These are phyloP conservation scores for Xanthoconium stramineum DNA, from an alignment of 768 basidiomycete species.

Conservation along the genomic window DNA sequence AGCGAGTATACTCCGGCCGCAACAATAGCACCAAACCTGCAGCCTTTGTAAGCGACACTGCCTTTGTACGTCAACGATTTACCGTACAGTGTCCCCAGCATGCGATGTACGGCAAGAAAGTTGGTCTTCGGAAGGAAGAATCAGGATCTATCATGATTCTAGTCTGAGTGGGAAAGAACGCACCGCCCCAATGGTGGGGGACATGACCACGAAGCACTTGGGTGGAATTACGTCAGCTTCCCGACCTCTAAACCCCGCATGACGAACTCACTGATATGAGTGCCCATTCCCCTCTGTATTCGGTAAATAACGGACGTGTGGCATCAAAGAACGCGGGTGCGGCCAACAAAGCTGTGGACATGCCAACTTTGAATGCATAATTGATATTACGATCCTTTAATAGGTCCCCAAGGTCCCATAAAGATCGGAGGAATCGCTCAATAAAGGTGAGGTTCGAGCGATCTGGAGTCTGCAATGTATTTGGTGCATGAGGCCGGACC, in stretches of 20 bases:
- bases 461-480: slow-evolving; percentile 79
- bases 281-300: slow-evolving; percentile 93
- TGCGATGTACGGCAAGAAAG: slow-evolving; percentile 75
- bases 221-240: slow-evolving; percentile 5
- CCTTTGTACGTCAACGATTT: neutral
- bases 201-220: slow-evolving; percentile 88
- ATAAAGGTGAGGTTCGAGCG: slow-evolving; percentile 53
- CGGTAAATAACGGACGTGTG: slow-evolving; percentile 74
- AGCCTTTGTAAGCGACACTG: slow-evolving; percentile 6
- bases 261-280: slow-evolving; percentile 71
- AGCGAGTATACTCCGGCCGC: slow-evolving; percentile 70
- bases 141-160: slow-evolving; percentile 10
- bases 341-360: slow-evolving; percentile 78
- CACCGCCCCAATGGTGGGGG: slow-evolving; percentile 84
- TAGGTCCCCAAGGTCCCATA: slow-evolving; percentile 70
- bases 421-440: slow-evolving; percentile 60
- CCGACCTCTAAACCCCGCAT: slow-evolving; percentile 11
- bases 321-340: slow-evolving; percentile 83
- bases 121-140: slow-evolving; percentile 60
- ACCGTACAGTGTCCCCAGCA: slow-evolving; percentile 79
- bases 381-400: slow-evolving; percentile 74
- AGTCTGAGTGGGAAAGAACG: slow-evolving; percentile 20
- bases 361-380: slow-evolving; percentile 85
- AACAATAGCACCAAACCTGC: slow-evolving; percentile 72
- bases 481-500: slow-evolving; percentile 75